Evolutionary conservation across 495 filamentous ascomycete species (phyloP), one percentile per base, ranked within the genome.

Genomic region (Choiromyces venosus): DNA sequence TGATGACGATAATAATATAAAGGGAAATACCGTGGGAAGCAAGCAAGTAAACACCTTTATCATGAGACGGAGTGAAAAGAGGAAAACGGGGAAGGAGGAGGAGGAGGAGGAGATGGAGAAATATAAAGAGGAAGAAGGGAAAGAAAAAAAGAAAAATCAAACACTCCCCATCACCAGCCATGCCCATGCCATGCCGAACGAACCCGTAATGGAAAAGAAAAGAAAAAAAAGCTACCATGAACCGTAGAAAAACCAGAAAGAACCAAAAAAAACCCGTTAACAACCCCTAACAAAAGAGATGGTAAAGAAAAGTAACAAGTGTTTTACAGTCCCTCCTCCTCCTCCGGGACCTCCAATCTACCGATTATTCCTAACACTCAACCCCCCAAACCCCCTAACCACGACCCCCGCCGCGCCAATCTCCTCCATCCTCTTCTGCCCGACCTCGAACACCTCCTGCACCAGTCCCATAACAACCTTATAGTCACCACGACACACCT

Each of bases 401-500:
- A 65, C 76, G 39, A 72, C 68, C 6, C 74, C 70, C 18, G 71
- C 75, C 19, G 67, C 67, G 36, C 67, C 71, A 61, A 78, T 72
- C 40, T 78, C 75, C 38, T 78, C 75, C 75, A 78, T 77, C 46
- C 75, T 70, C 38, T 37, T 72, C 38, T 77, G 64, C 2, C 76
- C 76, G 21, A 75, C 76, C 37, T 78, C 75, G 67, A 73, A 78
- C 35, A 78, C 76, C 66, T 73, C 68, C 40, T 78, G 42, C 16
- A 78, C 75, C 1, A 78, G 74, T 8, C 69, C 29, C 76, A 78
- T 78, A 16, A 78, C 76, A n/a, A 72, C 71, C 35, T 74, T 74
- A 42, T 78, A 78, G 61, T 78, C 76, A 44, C 70, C 65, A 12
- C 76, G 74, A 56, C 76, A 78, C 40, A 78, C 75, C 67, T 78